phyloP scores from a whole-genome alignment of 176 grass and related monocot species.

The Paspalum notatum region DNA sequence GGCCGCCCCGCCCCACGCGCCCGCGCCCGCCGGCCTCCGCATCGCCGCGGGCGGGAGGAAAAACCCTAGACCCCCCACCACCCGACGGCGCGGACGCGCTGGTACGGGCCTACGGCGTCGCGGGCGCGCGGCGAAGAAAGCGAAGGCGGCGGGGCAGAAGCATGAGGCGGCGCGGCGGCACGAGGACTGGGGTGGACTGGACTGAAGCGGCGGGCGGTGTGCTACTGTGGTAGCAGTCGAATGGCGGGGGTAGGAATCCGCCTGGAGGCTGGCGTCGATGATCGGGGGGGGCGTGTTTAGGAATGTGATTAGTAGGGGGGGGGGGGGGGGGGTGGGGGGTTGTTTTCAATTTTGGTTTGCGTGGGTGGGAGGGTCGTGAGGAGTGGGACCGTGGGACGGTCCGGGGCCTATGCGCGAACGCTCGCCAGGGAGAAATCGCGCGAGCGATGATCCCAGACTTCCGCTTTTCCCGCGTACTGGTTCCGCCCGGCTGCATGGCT shows the following conservation, averaged over 20 bases:
- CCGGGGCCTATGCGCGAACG: too few relatives aligned
- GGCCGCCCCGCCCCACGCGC: neutral
- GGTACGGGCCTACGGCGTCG: too few relatives aligned
- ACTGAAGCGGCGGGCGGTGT: neutral
- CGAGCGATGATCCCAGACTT: too few relatives aligned
- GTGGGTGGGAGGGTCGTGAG: too few relatives aligned
- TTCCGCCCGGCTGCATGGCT: too few relatives aligned
- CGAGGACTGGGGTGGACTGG: neutral
- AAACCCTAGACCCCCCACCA: constrained; percentile 9
- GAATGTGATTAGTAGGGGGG: constrained; percentile 7
- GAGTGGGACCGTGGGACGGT: too few relatives aligned
- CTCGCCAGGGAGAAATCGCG: too few relatives aligned
- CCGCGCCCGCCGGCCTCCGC: constrained; percentile 23
- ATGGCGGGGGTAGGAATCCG: neutral
- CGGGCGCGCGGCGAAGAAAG: neutral
- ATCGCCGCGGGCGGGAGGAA: neutral
- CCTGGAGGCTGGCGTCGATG: neutral
- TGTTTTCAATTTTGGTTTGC: neutral
- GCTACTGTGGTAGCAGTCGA: neutral
- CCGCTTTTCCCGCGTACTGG: too few relatives aligned
- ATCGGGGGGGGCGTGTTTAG: neutral
- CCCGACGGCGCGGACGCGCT: too few relatives aligned
- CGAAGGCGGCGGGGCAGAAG: neutral
- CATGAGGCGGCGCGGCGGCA: neutral
- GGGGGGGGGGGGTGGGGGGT: too few relatives aligned